Evolutionary conservation across 1,284 basidiomycete species (phyloP), one percentile per base, ranked within the genome.

Genomic region (Ganoderma lucidum): DNA sequence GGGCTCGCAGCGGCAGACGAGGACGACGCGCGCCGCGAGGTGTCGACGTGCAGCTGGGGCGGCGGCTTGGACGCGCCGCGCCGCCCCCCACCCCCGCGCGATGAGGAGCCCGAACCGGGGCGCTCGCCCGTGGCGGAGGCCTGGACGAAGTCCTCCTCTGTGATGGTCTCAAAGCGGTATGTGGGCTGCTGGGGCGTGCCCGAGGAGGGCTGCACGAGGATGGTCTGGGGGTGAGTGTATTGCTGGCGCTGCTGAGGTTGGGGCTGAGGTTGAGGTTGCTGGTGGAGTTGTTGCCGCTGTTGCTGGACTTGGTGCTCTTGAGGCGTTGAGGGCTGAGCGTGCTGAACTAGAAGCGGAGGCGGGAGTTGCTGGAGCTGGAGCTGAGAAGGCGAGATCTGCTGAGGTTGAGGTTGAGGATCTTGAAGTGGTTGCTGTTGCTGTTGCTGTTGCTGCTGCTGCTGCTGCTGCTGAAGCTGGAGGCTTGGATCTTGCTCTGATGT

Each of bases 111-210:
- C 5, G 58, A 60, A 55, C 51, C 51, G 56, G 72, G 63, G 60
- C 74, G 63, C 66, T 71, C 70, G 41, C 62, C 62, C 45, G 61
- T 62, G 66, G 71, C 64, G 32, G 45, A 65, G 44, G 72, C 71
- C 56, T 66, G 74, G 51, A 71, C 64, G 66, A 77, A 79, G 53
- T 78, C 70, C 63, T 76, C 75, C 67, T 76, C 75, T 66, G 76
- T 75, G 55, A 75, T 73, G 69, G 75, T 78, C 68, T 79, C 78
- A 73, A 81, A 81, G 61, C 76, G 78, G 63, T 71, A 78, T 66
- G 71, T 70, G 59, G 68, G 68, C 74, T 48, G 45, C n/a, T 71
- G 63, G 60, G 65, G 59, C 19, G 67, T 30, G 8, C 61, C 48
- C 17, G 23, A 23, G 23, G 76, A 70, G 51, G 75, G 74, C 61